Percentiles rank a stretch among this genome's conserved stretches.
Conservation (phyloP, 345 rosid species). For the Bruguiera gymnorhiza region DNA sequence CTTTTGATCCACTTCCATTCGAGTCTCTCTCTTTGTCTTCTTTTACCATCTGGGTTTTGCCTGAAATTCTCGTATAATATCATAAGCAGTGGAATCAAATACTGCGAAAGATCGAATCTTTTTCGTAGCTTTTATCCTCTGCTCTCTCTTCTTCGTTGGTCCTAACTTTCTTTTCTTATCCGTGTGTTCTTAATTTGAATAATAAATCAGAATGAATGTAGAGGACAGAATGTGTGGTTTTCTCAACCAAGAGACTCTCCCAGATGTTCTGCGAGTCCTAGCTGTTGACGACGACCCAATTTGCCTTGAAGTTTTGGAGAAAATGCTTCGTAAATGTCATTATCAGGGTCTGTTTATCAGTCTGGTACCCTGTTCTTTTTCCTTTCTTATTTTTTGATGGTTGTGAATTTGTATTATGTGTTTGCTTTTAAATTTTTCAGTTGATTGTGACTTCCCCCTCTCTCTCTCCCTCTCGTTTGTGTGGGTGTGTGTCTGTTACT, state of each 20-base stretch:
- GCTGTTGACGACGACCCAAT: slow-evolving; percentile 71
- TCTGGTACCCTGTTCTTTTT: not conserved
- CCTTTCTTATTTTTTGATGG: not conserved
- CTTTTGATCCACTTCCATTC: not conserved
- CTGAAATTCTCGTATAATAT: slow-evolving; percentile 2
- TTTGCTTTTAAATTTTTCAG: not conserved
- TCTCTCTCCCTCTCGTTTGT: too few relatives aligned
- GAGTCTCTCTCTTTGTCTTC: not conserved
- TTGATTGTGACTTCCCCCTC: too few relatives aligned
- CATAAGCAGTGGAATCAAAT: not conserved
- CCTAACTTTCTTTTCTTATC: not conserved
- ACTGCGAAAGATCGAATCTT: not conserved
- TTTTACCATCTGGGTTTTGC: slow-evolving; percentile 25
- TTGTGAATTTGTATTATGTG: not conserved
- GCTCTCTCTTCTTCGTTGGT: slow-evolving; percentile 11
- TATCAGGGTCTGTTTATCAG: slow-evolving; percentile 46
- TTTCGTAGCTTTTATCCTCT: not conserved
- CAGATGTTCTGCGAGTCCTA: slow-evolving; percentile 58
- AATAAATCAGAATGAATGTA: slow-evolving; percentile 29
- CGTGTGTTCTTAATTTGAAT: slow-evolving; percentile 7
- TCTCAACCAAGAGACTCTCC: slow-evolving; percentile 40
- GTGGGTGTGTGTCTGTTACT: not conserved
- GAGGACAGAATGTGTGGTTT: slow-evolving; percentile 28
- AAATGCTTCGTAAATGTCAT: slow-evolving; percentile 54
- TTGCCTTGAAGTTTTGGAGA: slow-evolving; percentile 57